Percentiles rank a stretch among this genome's conserved stretches.
These are phyloP conservation scores for Podaxis sp. DNA, from an alignment of 768 basidiomycete species.

Conservation along the genomic window DNA sequence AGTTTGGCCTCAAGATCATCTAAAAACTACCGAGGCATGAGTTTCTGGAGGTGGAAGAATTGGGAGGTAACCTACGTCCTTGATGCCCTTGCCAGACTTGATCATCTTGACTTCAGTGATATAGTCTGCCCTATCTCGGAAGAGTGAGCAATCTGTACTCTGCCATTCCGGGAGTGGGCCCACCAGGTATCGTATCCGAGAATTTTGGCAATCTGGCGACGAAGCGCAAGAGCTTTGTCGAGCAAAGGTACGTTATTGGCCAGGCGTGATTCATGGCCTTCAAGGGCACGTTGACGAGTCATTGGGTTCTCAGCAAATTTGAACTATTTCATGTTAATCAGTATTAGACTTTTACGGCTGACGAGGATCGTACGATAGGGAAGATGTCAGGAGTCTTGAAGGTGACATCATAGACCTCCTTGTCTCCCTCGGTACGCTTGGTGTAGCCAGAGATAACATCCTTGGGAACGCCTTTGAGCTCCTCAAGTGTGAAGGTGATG, in stretches of 20 bases:
- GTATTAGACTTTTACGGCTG: neutral
- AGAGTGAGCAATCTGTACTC: neutral
- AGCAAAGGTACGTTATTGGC: slow-evolving; percentile 70
- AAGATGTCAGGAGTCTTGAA: slow-evolving; percentile 84
- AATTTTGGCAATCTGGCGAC: slow-evolving; percentile 65
- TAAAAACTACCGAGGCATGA: slow-evolving; percentile 57
- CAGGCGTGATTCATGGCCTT: slow-evolving; percentile 69
- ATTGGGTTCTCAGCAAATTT: slow-evolving; percentile 74
- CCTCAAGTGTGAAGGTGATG: slow-evolving; percentile 65
- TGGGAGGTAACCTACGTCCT: slow-evolving; percentile 41
- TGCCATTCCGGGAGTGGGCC: neutral
- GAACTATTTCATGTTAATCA: slow-evolving; percentile 45
- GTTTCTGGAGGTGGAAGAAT: neutral
- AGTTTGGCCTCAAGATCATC: slow-evolving; percentile 74
- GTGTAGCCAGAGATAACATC: slow-evolving; percentile 80
- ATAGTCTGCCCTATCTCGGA: slow-evolving; percentile 62
- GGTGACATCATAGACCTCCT: slow-evolving; percentile 69
- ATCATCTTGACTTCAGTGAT: slow-evolving; percentile 86
- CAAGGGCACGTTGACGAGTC: slow-evolving; percentile 65
- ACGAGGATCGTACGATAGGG: slow-evolving; percentile 54
- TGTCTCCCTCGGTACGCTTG: slow-evolving; percentile 57
- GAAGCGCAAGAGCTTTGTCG: slow-evolving; percentile 64
- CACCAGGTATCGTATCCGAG: slow-evolving; percentile 75
- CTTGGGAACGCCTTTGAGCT: slow-evolving; percentile 77
- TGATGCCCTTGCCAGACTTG: slow-evolving; percentile 63